phyloP scores from a whole-genome alignment of 2,329 filamentous ascomycete genomes.

The Sclerotinia sclerotiorum region DNA sequence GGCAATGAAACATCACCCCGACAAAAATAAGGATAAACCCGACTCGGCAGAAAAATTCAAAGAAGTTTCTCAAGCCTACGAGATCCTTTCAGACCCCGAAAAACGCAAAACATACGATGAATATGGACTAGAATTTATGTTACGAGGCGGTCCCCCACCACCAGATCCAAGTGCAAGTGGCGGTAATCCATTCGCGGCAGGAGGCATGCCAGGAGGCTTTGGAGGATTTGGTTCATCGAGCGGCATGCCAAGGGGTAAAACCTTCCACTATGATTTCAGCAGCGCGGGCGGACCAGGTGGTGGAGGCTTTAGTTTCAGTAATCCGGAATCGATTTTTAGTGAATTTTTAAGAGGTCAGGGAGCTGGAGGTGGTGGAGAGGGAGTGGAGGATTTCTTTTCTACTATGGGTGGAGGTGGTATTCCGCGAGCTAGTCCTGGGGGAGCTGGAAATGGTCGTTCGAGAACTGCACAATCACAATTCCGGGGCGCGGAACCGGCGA shows the following conservation, averaged over 20 bases:
- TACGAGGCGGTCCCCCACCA: slow-evolving; percentile 74
- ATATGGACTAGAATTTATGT: slow-evolving; percentile 88
- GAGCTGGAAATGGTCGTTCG: slow-evolving; percentile 48
- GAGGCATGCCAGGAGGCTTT: slow-evolving; percentile 56
- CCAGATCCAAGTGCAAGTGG: slow-evolving; percentile 55
- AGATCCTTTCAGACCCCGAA: slow-evolving; percentile 94
- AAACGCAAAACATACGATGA: slow-evolving; percentile 96
- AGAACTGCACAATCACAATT: slow-evolving; percentile 42
- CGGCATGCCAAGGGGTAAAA: slow-evolving; percentile 51
- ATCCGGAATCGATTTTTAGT: slow-evolving; percentile 79
- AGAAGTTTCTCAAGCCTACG: slow-evolving; percentile 95
- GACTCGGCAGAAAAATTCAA: slow-evolving; percentile 92
- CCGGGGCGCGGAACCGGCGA: slow-evolving; percentile 44
- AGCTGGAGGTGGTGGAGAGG: slow-evolving; percentile 45
- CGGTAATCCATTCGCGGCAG: slow-evolving; percentile 61
- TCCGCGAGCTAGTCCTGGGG: slow-evolving; percentile 45
- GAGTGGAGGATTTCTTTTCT: slow-evolving; percentile 55
- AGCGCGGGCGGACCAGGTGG: slow-evolving; percentile 47
- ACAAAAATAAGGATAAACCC: slow-evolving; percentile 95
- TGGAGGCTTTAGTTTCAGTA: slow-evolving; percentile 77
- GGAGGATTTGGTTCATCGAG: slow-evolving; percentile 47
- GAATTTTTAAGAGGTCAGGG: slow-evolving; percentile 70
- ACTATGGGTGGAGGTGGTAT: slow-evolving; percentile 26
- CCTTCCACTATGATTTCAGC: slow-evolving; percentile 52
- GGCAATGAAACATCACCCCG: slow-evolving; percentile 89